Percentiles rank a stretch among this genome's conserved stretches.
These are phyloP conservation scores for Cadophora luteo-olivacea DNA, from an alignment of 2,329 filamentous ascomycete species.

Conservation along the genomic window DNA sequence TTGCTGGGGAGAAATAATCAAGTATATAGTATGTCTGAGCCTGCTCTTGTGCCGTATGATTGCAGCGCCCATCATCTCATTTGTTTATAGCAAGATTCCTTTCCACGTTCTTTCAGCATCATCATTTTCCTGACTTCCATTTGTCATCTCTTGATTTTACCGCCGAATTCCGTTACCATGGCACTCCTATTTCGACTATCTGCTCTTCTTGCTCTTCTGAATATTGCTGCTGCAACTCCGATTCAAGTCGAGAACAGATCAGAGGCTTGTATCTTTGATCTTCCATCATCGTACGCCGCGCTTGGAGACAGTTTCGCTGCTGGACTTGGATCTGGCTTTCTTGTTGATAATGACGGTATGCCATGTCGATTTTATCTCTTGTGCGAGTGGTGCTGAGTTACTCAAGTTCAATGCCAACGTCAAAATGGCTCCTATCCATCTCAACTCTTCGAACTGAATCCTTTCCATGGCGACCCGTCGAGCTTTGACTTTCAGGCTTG, in stretches of 20 bases:
- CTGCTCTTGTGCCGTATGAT: neutral
- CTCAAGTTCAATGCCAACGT: conserved; percentile 9
- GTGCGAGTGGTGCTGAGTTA: neutral
- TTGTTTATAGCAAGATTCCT: neutral
- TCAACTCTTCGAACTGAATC: conserved; percentile 1
- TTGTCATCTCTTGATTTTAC: neutral
- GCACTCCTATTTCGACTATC: neutral
- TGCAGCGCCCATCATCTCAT: neutral
- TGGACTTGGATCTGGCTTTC: conserved; percentile 9
- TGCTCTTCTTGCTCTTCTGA: conserved; percentile 1
- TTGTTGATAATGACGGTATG: conserved; percentile 3
- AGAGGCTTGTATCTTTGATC: neutral
- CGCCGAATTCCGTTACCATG: neutral
- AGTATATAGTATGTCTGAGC: neutral
- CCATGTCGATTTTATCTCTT: neutral
- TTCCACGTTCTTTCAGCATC: neutral
- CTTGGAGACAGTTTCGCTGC: conserved; percentile 18
- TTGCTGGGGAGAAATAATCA: neutral
- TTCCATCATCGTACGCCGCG: conserved; percentile 15
- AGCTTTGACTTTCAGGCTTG: conserved; percentile 12
- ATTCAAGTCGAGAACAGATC: neutral
- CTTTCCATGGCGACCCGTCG: neutral
- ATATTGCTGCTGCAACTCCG: neutral
- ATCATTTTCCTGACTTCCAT: neutral
- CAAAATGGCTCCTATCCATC: conserved; percentile 17